These are phyloP conservation scores for Colletotrichum lentis DNA, from an alignment of 2,329 filamentous ascomycete genomes.

Conservation along the genomic window DNA sequence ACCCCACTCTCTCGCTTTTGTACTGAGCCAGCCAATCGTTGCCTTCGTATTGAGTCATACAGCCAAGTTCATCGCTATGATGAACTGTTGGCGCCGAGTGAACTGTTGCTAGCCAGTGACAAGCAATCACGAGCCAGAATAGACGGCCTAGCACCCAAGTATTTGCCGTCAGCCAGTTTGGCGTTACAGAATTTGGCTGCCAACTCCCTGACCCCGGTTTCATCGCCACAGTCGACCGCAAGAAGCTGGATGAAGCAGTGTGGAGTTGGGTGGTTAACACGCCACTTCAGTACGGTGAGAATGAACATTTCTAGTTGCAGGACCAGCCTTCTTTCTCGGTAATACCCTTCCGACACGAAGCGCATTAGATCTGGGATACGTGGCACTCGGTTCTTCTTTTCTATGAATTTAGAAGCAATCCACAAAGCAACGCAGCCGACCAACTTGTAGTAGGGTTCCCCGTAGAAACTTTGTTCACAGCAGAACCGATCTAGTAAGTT, in stretches of 20 bases:
- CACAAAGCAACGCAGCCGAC: neutral
- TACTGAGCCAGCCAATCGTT: neutral
- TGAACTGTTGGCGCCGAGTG: neutral
- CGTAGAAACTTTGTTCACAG: neutral
- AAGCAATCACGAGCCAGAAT: conserved; percentile 1
- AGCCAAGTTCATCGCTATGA: no score
- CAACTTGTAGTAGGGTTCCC: neutral
- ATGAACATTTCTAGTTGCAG: neutral
- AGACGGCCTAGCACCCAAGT: neutral
- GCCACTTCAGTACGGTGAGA: neutral
- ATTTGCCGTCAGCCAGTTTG: neutral
- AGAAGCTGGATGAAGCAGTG: neutral
- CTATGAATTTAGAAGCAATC: neutral
- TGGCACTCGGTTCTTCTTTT: no score
- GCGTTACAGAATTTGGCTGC: neutral
- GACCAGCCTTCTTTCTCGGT: neutral
- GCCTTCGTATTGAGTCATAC: neutral
- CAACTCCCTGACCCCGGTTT: neutral
- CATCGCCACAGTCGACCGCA: neutral
- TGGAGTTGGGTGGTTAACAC: neutral
- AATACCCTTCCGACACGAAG: neutral
- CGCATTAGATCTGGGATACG: neutral
- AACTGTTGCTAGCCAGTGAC: neutral
- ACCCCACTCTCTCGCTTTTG: neutral
- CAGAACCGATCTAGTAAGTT: neutral